These are phyloP conservation scores for Pisolithus thermaeus DNA, from an alignment of 1,284 basidiomycete species.

Conservation along the genomic window DNA sequence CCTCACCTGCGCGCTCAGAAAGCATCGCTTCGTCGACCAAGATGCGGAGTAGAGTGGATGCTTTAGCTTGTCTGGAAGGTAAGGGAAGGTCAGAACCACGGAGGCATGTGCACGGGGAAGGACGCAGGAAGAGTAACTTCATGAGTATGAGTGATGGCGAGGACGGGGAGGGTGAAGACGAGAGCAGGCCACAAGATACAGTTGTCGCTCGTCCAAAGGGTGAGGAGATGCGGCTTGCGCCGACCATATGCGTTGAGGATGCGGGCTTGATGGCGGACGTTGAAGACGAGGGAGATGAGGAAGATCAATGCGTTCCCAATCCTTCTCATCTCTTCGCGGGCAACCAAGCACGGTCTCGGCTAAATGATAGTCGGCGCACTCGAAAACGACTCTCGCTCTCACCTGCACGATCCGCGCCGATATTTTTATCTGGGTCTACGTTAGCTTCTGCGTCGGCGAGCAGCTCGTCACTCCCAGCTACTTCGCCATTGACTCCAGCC, in stretches of 20 bases:
- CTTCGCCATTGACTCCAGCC: neutral
- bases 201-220: neutral
- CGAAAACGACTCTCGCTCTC: neutral
- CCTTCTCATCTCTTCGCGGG: neutral
- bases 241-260: slow-evolving; percentile 10
- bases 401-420: neutral
- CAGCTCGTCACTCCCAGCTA: neutral
- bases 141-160: slow-evolving; percentile 65
- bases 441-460: neutral
- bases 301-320: neutral
- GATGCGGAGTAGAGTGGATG: slow-evolving; percentile 37
- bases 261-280: slow-evolving; percentile 22
- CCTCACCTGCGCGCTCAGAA: slow-evolving; percentile 24
- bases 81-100: slow-evolving; percentile 24
- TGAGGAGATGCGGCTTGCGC: neutral
- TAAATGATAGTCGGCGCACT: neutral
- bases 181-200: slow-evolving; percentile 3
- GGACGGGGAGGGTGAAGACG: slow-evolving; percentile 30
- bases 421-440: neutral
- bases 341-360: neutral
- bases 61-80: slow-evolving; percentile 60
- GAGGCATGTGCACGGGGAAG: slow-evolving; percentile 10
- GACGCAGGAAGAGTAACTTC: slow-evolving; percentile 40
- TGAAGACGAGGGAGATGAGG: slow-evolving; percentile 25
- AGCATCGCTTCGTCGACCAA: slow-evolving; percentile 25